These are phyloP conservation scores for Pseudoturritis turrita DNA, from an alignment of 345 rosid species.

Conservation along the genomic window DNA sequence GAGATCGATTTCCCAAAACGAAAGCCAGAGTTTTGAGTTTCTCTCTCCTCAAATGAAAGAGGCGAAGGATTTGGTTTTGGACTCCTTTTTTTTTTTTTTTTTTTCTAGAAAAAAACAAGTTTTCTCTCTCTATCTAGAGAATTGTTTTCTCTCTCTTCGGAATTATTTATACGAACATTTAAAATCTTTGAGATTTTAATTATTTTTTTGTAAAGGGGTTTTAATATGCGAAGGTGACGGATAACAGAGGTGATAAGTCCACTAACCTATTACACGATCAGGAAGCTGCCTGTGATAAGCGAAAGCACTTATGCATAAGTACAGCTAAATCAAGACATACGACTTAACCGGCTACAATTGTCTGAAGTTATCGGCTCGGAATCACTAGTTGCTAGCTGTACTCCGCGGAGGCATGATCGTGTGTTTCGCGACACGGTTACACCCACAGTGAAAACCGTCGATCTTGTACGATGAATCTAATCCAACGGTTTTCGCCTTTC, in stretches of 20 bases:
- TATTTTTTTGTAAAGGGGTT: constrained; percentile 17
- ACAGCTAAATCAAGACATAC: constrained; percentile 13
- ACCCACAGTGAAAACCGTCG: neutral
- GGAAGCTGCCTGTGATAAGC: neutral
- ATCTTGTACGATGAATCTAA: neutral
- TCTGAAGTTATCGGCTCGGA: constrained; percentile 76
- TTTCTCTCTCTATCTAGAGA: constrained; percentile 4
- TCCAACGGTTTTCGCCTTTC: constrained; percentile 27
- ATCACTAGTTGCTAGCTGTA: constrained; percentile 60
- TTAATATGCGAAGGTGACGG: constrained; percentile 49
- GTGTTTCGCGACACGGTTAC: neutral
- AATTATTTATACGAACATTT: constrained; percentile 18
- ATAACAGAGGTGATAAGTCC: constrained; percentile 28
- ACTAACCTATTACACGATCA: rapidly evolving
- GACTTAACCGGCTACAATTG: constrained; percentile 68
- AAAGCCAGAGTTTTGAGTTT: constrained; percentile 14
- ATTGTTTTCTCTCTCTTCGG: constrained; percentile 21
- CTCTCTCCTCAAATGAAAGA: constrained; percentile 26
- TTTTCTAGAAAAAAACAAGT: neutral
- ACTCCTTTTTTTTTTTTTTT: neutral
- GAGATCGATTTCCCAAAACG: constrained; percentile 30
- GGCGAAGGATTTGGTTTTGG: constrained; percentile 18
- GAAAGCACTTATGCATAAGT: neutral
- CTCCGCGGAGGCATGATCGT: constrained; percentile 3
- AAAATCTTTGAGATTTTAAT: constrained; percentile 27